Evolutionary conservation across 805 yeast species (phyloP).

Genomic region (Myxozyma sirexii): DNA sequence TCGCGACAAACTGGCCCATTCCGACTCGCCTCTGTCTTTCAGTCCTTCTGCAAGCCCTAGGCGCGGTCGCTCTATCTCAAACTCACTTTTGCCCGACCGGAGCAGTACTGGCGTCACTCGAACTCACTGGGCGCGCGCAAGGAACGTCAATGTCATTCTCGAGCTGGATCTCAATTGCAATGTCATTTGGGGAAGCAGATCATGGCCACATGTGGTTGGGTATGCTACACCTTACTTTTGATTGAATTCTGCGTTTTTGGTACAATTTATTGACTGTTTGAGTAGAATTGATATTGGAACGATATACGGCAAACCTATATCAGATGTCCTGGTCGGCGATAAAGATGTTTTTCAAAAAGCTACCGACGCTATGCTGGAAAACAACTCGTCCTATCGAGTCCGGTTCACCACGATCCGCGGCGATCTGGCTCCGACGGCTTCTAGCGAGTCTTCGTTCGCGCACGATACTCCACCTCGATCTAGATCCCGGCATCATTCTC

Average conservation of each 20-base stretch:
- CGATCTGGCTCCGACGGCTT: slow-evolving; percentile 25
- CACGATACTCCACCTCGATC: slow-evolving; percentile 2
- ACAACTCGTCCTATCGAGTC: slow-evolving; percentile 35
- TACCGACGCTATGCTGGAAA: slow-evolving; percentile 42
- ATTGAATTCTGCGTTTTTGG: neutral
- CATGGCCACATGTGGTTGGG: slow-evolving; percentile 82
- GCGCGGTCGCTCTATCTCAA: slow-evolving; percentile 19
- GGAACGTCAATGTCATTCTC: slow-evolving; percentile 61
- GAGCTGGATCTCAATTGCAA: slow-evolving; percentile 81
- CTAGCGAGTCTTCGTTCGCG: slow-evolving; percentile 15
- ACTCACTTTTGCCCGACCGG: slow-evolving; percentile 2
- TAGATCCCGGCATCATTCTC: neutral
- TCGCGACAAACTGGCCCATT: neutral
- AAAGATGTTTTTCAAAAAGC: slow-evolving; percentile 40
- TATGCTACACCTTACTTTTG: slow-evolving; percentile 13
- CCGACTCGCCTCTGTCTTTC: neutral
- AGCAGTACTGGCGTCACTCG: neutral
- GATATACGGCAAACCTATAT: slow-evolving; percentile 35
- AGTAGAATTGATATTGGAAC: slow-evolving; percentile 20
- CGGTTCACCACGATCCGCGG: slow-evolving; percentile 31
- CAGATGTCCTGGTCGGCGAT: slow-evolving; percentile 37
- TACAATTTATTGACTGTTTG: neutral
- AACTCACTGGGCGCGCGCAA: slow-evolving; percentile 13
- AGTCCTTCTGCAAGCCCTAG: slow-evolving; percentile 15
- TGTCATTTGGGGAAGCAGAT: slow-evolving; percentile 70